Percentiles rank a stretch among this genome's conserved stretches.
Conservation (phyloP, 805 yeast genomes). For the Komagataella kurtzmanii region DNA sequence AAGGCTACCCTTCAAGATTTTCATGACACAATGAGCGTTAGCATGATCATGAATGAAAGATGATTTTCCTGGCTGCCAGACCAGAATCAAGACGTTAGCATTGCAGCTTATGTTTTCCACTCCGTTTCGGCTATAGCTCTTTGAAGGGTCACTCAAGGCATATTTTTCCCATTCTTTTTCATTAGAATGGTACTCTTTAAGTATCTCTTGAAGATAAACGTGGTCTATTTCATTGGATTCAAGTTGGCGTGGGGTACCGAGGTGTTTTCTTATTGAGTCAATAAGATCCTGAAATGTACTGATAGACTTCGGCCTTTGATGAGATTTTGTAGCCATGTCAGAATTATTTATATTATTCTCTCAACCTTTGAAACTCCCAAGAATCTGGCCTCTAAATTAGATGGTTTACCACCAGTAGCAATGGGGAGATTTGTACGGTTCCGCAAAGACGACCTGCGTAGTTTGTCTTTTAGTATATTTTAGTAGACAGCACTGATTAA, state of each 20-base stretch:
- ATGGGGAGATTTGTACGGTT: neutral
- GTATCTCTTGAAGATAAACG: slow-evolving; percentile 24
- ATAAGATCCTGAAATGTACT: neutral
- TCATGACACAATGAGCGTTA: slow-evolving; percentile 65
- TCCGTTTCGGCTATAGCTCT: slow-evolving; percentile 58
- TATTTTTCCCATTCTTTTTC: slow-evolving; percentile 44
- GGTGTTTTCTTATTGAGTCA: slow-evolving; percentile 4
- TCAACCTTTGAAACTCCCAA: neutral
- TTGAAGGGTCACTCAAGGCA: slow-evolving; percentile 37
- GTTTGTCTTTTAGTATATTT: neutral
- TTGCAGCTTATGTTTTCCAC: slow-evolving; percentile 56
- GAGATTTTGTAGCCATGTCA: neutral
- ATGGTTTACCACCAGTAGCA: neutral
- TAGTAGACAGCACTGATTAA: no score
- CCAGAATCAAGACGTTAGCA: slow-evolving; percentile 54
- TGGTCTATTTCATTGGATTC: slow-evolving; percentile 37
- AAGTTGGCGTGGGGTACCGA: slow-evolving; percentile 1
- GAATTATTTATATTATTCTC: neutral
- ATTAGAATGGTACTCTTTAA: slow-evolving; percentile 33
- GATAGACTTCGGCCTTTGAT: neutral
- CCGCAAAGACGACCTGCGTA: neutral
- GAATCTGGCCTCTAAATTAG: neutral
- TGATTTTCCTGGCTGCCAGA: slow-evolving; percentile 57
- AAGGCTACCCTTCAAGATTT: slow-evolving; percentile 45
- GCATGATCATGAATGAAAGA: slow-evolving; percentile 68